Percentiles rank a stretch among this genome's conserved stretches.
Evolutionary conservation across 805 yeast species (phyloP).

Genomic region (Pachysolen tannophilus): DNA sequence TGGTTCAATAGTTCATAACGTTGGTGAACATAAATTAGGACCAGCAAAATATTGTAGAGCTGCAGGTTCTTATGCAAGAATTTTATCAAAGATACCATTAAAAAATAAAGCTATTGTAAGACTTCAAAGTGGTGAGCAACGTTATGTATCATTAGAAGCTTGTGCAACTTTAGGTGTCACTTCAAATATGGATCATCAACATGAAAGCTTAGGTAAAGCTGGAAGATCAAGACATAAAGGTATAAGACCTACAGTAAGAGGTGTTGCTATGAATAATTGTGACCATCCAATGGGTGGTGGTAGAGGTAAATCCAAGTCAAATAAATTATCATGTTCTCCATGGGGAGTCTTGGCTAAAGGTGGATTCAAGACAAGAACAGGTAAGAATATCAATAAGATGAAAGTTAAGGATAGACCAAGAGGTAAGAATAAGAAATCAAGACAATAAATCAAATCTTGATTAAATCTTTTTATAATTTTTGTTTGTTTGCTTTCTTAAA

Average conservation of each 20-base stretch:
- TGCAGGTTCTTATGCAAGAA: conserved; percentile 91
- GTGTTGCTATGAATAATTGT: conserved; percentile 95
- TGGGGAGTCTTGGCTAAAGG: conserved; percentile 95
- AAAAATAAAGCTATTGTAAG: conserved; percentile 68
- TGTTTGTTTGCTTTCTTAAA: too few relatives aligned
- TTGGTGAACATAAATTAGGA: conserved; percentile 71
- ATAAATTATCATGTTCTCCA: conserved; percentile 87
- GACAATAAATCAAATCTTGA: too few relatives aligned
- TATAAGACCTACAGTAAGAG: conserved; percentile 91
- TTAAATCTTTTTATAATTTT: too few relatives aligned
- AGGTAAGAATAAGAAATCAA: conserved; percentile 35
- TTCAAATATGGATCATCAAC: conserved; percentile 89
- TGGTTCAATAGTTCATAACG: conserved; percentile 82
- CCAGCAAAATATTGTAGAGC: conserved; percentile 85
- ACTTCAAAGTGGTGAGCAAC: conserved; percentile 87
- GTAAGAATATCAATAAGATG: conserved; percentile 75
- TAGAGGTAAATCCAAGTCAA: conserved; percentile 97
- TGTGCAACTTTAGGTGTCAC: conserved; percentile 93
- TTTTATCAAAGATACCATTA: conserved; percentile 70
- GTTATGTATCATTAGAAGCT: conserved; percentile 77
- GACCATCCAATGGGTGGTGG: conserved; percentile 99
- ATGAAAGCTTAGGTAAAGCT: conserved; percentile 88
- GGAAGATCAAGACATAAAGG: conserved; percentile 92
- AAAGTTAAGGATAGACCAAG: conserved; percentile 91
- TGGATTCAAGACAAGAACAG: conserved; percentile 87